Evolutionary conservation across 1,284 basidiomycete species (phyloP), one percentile per base, ranked within the genome.

Genomic region (Microbotryum lychnidis-dioicae): DNA sequence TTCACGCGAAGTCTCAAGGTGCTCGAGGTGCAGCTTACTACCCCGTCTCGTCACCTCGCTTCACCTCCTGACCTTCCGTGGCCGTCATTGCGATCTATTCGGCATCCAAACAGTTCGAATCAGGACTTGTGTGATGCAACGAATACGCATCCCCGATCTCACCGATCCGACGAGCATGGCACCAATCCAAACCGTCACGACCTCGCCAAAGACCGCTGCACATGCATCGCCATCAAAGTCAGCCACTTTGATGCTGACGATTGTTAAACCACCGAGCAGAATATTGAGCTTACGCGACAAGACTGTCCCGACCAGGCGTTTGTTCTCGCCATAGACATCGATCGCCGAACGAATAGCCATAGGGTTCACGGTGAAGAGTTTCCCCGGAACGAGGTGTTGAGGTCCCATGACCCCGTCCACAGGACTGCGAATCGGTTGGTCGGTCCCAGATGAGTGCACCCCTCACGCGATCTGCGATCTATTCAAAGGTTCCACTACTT

Each of bases 281-380:
- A 18, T 33, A 6, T 42, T 12, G 37, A 6, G 37, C 37, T 42
- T 42, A 42, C 37, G 37, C 14, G 37, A 42, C 37, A 33, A 10
- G 57, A 94, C 91, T 0, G 88, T 87, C 1, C 93, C 87, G 52
- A 96, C 84, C 79, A 90, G 90, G 42, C 92, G 80, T 5, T 81
- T 87, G 70, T 97, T 98, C 76, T 97, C 93, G 29, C 91, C 91
- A 68, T 93, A 97, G 5, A 97, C 90, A 70, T 97, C 93, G 27
- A 97, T 77, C 20, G 69, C 70, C 8, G 71, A 71, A 56, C 74
- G 67, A 60, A 75, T 71, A 21, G 71, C 70, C 67, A 79, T 78
- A 7, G 77, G 77, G 33, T 59, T 64, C 65, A 93, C 91, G 0
- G 91, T 94, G 75, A 93, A 94, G 75, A 93, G 94, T 73, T 92